Base-by-base conservation (phyloP, 108 stramenopile species). In the Conticribra guillardii region DNA sequence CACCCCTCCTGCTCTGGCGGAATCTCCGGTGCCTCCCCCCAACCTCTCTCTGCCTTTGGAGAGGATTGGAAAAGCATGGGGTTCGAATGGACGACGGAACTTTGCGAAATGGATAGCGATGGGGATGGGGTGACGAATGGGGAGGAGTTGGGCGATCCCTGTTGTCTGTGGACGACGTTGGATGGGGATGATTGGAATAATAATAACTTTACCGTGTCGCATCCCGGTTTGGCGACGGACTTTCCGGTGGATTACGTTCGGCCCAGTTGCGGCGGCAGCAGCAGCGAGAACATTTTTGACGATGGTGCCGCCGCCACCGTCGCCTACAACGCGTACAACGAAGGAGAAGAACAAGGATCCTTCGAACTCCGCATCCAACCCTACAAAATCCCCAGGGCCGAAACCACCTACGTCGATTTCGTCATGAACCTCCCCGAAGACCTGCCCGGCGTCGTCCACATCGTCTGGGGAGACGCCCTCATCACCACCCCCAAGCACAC, bases 111-210 rank as follows among this genome's bases (percentile, higher is more conserved):
- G 17, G 74, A 75, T 53, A 49, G 46, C 3, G 74, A 75, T 19
- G 55, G 74, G 9, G 74, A 75, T 49, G 74, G 74, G 1, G 51
- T 41, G 17, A 68, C 74, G 56, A 75, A 75, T 27, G 74, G 74
- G 14, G 48, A 75, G 51, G 74, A 75, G 44, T 31, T 75, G 17
- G 74, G 74, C 19, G 74, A 75, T 44, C 74, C 74, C 16, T 32
- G 49, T 50, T 75, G 74, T 33, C 15, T 53, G 7, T 75, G 74
- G 74, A 28, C 21, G 28, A 7, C 14, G 32, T 62, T 27, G 14
- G 64, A 65, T n/a, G n/a, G n/a, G n/a, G n/a, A n/a, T n/a, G n/a
- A n/a, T n/a, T n/a, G n/a, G n/a, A n/a, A n/a, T n/a, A n/a, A n/a
- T n/a, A n/a, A n/a, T n/a, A n/a, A n/a, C n/a, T n/a, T n/a, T n/a